Conservation (phyloP, 176 grass and related monocot species). For the Triticum turgidum region DNA sequence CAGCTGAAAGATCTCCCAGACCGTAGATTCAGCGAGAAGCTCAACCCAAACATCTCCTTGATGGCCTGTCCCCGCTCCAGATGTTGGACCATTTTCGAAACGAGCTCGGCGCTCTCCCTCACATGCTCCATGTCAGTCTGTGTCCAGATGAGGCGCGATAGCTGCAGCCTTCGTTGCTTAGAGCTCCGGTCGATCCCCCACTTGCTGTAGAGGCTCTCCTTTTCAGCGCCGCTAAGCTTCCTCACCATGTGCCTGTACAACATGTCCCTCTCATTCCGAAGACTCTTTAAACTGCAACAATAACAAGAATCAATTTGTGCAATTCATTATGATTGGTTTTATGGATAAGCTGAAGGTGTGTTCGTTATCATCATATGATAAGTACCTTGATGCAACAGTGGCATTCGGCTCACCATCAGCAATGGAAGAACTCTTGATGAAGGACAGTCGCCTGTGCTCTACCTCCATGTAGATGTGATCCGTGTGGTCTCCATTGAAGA, state of each 20-base stretch:
- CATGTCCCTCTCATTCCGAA: constrained; percentile 80
- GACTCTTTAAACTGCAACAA: constrained; percentile 58
- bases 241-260: constrained; percentile 78
- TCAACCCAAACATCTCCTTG: constrained; percentile 90
- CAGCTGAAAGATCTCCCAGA: constrained; percentile 62
- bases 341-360: not conserved
- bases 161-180: constrained; percentile 73
- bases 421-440: constrained; percentile 55
- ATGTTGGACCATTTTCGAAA: constrained; percentile 59
- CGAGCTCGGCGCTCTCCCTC: constrained; percentile 65
- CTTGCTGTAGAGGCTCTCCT: constrained; percentile 62
- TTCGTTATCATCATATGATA: not conserved
- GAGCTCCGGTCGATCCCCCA: constrained; percentile 74
- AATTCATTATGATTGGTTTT: not conserved
- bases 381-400: constrained; percentile 53
- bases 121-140: constrained; percentile 71
- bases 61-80: constrained; percentile 53
- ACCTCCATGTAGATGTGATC: constrained; percentile 93
- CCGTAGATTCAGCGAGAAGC: constrained; percentile 56
- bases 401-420: constrained; percentile 29
- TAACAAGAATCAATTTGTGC: not conserved
- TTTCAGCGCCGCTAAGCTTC: constrained; percentile 48
- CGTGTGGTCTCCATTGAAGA: constrained; percentile 78
- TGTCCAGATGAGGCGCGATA: constrained; percentile 67
- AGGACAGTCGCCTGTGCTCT: constrained; percentile 70